A percentile compares a stretch with the other conserved stretches of the same genome.
Conservation (phyloP, 768 basidiomycete genomes). For the Suillus hirtellus region DNA sequence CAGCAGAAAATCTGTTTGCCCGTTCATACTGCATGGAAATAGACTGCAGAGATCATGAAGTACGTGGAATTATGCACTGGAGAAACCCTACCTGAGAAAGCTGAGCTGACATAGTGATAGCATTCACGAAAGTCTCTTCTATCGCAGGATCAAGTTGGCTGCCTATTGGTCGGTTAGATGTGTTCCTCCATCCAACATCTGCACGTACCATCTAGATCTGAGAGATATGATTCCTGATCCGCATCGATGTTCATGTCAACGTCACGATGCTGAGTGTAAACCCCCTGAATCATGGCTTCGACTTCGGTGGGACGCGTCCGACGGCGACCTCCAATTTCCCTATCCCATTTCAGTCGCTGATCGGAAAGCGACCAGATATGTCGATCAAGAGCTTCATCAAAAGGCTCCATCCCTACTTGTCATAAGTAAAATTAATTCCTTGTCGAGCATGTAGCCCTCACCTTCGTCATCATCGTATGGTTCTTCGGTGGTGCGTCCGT, state of each 20-base stretch:
- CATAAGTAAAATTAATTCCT: conserved; percentile 11
- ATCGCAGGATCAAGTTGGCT: conserved; percentile 24
- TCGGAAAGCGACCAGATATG: conserved; percentile 80
- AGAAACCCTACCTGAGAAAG: conserved; percentile 49
- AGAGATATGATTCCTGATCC: conserved; percentile 5
- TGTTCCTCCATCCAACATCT: background rate
- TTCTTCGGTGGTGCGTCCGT: conserved; percentile 74
- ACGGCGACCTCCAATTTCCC: conserved; percentile 65
- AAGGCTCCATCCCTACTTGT: conserved; percentile 66
- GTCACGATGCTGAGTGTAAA: conserved; percentile 36
- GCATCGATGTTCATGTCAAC: conserved; percentile 29
- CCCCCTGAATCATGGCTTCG: conserved; percentile 40
- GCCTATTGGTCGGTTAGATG: conserved; percentile 16
- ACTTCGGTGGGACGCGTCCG: conserved; percentile 61
- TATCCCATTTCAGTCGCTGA: conserved; percentile 74
- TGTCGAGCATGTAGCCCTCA: conserved; percentile 22
- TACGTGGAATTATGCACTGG: background rate
- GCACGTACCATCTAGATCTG: conserved; percentile 16
- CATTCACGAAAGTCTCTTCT: conserved; percentile 32
- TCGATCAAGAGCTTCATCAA: conserved; percentile 85
- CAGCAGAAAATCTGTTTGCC: conserved; percentile 44
- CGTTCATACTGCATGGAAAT: conserved; percentile 53
- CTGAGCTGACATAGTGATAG: conserved; percentile 45
- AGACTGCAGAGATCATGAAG: conserved; percentile 33
- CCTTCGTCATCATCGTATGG: conserved; percentile 58